Conservation (phyloP, 345 rosid species). For the Toxicodendron radicans region DNA sequence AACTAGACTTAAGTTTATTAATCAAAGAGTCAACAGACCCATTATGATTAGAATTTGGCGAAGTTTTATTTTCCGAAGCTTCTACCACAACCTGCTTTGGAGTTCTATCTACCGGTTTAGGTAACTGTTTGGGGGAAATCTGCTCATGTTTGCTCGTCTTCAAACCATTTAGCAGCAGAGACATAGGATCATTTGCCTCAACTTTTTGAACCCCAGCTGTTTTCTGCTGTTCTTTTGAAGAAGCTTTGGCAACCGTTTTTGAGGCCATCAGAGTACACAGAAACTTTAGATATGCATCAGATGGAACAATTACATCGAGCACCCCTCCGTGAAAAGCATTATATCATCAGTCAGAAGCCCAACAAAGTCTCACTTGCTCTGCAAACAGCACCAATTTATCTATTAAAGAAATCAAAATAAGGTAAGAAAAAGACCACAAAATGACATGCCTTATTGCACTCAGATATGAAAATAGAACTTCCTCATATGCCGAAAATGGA, state of each 20-base stretch:
- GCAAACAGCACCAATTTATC: constrained; percentile 4
- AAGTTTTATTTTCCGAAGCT: constrained; percentile 44
- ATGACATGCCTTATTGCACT: constrained; percentile 1
- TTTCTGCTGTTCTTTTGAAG: constrained; percentile 41
- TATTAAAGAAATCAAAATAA: constrained; percentile 10
- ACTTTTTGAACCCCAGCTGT: constrained; percentile 28
- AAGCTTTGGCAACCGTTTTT: constrained; percentile 37
- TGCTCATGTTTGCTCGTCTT: constrained; percentile 39
- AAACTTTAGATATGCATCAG: constrained; percentile 30
- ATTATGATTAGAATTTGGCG: constrained; percentile 37
- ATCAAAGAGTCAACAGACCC: constrained; percentile 39
- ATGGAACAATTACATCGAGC: constrained; percentile 25
- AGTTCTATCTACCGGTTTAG: constrained; percentile 33
- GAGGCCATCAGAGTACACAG: constrained; percentile 48
- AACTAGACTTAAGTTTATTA: constrained; percentile 40
- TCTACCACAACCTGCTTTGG: constrained; percentile 32
- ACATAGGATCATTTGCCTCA: constrained; percentile 41
- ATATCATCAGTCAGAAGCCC: constrained; percentile 19
- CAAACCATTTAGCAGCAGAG: constrained; percentile 35
- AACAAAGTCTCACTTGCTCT: constrained; percentile 15
- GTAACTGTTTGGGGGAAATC: constrained; percentile 29
- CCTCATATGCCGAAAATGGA: not conserved
- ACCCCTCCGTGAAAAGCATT: constrained; percentile 28
- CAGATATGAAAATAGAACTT: not conserved
- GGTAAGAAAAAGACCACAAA: not conserved